A percentile compares a stretch with the other conserved stretches of the same genome.
Evolutionary conservation across 257 asterid genomes (phyloP).

Genomic region (Penstemon eatonii): DNA sequence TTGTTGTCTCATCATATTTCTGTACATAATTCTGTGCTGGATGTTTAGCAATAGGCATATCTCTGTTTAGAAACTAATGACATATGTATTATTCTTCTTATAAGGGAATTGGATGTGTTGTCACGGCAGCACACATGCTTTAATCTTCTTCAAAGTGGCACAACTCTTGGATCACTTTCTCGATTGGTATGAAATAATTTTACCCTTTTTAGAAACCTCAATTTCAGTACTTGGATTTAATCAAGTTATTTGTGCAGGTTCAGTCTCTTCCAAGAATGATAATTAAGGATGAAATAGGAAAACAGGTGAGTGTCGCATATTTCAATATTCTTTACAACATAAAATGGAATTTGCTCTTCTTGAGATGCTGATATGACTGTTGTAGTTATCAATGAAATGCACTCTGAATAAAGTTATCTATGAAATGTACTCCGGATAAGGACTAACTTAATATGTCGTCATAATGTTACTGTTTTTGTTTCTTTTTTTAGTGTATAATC

Average conservation of each 20-base stretch:
- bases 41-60: neutral
- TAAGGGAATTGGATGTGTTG: conserved; percentile 89
- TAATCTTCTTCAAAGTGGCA: conserved; percentile 83
- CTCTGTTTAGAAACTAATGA: conserved; percentile 25
- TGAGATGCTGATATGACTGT: conserved; percentile 12
- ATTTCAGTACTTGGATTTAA: conserved; percentile 27
- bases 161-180: conserved; percentile 95
- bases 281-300: conserved; percentile 86
- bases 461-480: neutral
- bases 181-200: conserved; percentile 56
- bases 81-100: conserved; percentile 20
- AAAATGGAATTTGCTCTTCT: conserved; percentile 3
- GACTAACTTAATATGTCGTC: conserved; percentile 19
- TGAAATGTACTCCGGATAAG: neutral
- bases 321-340: conserved; percentile 16
- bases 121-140: conserved; percentile 89
- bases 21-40: neutral
- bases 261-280: conserved; percentile 99
- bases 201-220: conserved; percentile 12
- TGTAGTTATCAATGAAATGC: conserved; percentile 10
- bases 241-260: conserved; percentile 54
- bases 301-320: conserved; percentile 58
- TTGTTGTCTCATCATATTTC: neutral
- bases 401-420: neutral
- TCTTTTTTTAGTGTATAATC: conserved; percentile 11